These are phyloP conservation scores for Xerocomellus chrysenteron DNA, from an alignment of 768 basidiomycete genomes.

Conservation along the genomic window DNA sequence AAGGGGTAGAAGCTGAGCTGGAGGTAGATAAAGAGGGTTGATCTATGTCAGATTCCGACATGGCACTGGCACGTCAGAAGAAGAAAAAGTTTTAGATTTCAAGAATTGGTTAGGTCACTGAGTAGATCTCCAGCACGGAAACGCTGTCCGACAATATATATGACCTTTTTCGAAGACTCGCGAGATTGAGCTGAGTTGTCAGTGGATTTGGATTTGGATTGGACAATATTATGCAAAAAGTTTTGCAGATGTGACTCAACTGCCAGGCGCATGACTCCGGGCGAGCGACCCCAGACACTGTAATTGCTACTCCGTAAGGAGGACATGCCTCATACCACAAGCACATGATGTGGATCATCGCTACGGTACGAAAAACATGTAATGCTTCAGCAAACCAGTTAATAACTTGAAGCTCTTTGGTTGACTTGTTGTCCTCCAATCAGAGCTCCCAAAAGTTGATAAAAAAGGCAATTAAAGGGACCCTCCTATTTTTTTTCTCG, in stretches of 20 bases:
- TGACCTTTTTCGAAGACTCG: not conserved
- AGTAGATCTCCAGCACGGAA: not conserved
- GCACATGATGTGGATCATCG: too few species aligned
- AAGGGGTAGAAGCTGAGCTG: not conserved
- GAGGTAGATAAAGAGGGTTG: not conserved
- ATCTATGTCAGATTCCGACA: constrained; percentile 28
- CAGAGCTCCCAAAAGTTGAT: too few species aligned
- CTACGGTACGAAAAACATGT: too few species aligned
- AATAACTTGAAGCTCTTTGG: too few species aligned
- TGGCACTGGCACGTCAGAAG: constrained; percentile 13
- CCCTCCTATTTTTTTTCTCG: too few species aligned
- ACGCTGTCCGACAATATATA: not conserved
- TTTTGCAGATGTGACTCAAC: too few species aligned
- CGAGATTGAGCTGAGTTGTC: not conserved
- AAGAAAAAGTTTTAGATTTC: not conserved
- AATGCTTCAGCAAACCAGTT: too few species aligned
- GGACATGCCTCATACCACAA: too few species aligned
- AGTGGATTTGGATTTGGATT: not conserved
- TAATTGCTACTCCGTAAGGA: too few species aligned
- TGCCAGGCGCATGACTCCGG: not conserved
- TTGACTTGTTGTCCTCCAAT: too few species aligned
- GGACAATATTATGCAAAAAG: not conserved
- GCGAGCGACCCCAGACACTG: not conserved
- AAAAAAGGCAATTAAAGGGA: too few species aligned
- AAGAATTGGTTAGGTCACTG: not conserved